Evolutionary conservation across 345 rosid species (phyloP).

Genomic region (Psidium guajava): DNA sequence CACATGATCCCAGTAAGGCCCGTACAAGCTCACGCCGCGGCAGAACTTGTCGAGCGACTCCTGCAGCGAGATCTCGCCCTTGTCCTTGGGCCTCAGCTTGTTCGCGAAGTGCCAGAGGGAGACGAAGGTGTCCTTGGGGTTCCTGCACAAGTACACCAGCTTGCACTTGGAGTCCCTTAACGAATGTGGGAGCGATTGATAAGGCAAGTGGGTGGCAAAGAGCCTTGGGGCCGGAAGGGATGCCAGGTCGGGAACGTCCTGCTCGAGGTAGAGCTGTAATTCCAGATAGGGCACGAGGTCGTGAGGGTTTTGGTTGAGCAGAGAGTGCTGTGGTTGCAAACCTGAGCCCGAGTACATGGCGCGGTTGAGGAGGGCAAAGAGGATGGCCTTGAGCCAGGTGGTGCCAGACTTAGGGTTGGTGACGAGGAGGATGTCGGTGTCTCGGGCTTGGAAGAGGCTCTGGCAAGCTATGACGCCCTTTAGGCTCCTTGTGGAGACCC

Average conservation of each 20-base stretch:
- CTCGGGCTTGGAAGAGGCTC: neutral
- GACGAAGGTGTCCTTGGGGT: slow-evolving; percentile 6
- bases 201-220: slow-evolving; percentile 3
- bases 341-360: neutral
- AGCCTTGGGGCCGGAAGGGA: neutral
- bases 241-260: slow-evolving; percentile 3
- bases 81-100: neutral
- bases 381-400: slow-evolving; percentile 9
- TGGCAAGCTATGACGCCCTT: neutral
- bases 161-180: neutral
- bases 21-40: neutral
- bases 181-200: neutral
- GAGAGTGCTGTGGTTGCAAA: neutral
- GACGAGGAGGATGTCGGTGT: slow-evolving; percentile 5
- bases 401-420: slow-evolving; percentile 12
- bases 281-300: slow-evolving; percentile 5
- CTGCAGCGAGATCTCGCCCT: neutral
- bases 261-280: neutral
- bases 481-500: neutral
- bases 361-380: slow-evolving; percentile 4
- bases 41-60: slow-evolving; percentile 4
- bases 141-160: slow-evolving; percentile 5
- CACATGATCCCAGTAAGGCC: slow-evolving; percentile 6
- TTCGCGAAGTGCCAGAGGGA: slow-evolving; percentile 9
- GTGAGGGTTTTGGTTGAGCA: neutral